Evolutionary conservation across 768 basidiomycete species (phyloP), one percentile per base, ranked within the genome.

Genomic region (Lactarius sanguifluus): DNA sequence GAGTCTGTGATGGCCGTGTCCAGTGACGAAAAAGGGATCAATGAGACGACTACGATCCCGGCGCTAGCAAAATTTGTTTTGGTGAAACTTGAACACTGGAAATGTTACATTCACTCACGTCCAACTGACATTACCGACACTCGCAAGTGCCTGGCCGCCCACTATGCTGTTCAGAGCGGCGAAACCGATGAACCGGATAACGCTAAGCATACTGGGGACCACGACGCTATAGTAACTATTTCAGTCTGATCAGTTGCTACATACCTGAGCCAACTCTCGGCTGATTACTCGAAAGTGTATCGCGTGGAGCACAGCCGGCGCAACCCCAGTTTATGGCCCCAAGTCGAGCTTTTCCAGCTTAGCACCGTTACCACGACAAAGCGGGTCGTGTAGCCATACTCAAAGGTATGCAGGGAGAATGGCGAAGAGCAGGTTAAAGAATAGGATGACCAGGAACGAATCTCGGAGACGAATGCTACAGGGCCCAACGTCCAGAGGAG

Each of bases 221-320:
- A 81, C 78, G 9, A 82, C 79, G 18, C 84, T 87, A 64, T 82
- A 87, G 71, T 83, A 84, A 16, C 89, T 88, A 71, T 57, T 72
- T 75, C 71, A 18, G 18, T 34, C 16, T 9, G 15, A 18, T 56
- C 36, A 20, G 55, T 3, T 38, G 20, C 5, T 3, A 34, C 58
- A 16, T 34, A 47, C 1, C 56, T 3, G 32, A 32, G 7, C 30
- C 13, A 2, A 52, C 4, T 52, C 16, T 23, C 16, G 78, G 58
- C 74, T 73, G 72, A 77, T 9, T 16, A 82, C 82, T 85, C 85
- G 70, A 85, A 85, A 62, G 77, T 82, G 72, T 85, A 87, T 30
- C 85, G 77, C 3, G 92, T 87, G 52, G 85, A 83, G 28, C 91
- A 85, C 90, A 95, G 92, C 71, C 94, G 89, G 23, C 92, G 83